Base-by-base conservation (phyloP, 495 filamentous ascomycete species). In the Cercophora scortea region DNA sequence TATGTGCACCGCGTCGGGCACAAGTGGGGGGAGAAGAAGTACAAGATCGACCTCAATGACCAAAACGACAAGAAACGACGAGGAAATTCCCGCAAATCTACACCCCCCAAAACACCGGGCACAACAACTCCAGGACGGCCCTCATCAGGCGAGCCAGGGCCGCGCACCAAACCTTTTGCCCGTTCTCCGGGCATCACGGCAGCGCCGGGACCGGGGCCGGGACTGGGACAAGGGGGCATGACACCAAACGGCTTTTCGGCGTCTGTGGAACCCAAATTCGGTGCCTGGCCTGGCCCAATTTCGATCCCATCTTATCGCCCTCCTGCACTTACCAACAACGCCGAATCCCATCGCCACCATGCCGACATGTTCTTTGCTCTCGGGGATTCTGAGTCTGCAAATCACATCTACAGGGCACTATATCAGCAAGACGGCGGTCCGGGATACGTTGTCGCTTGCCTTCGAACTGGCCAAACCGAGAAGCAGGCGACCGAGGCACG, bases 11-110 rank as follows among this genome's bases (percentile, higher is more conserved):
- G 50, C 18, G 13, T 55, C 1, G 42, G 45, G 9, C 49, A 11
- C n/a, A 47, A 44, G 15, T 65, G 62, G 62, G 16, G 35, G 0
- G 18, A 56, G 12, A 36, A 6, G 8, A 65, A 62, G 41, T 65
- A 65, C 51, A 55, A 50, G 8, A 48, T 17, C 16, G 38, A 42
- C 7, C 13, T 6, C 8, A n/a, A 33, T 18, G n/a, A 16, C 47
- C 12, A 49, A 15, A 49, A 6, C 8, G 9, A 1, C 15, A 39
- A 18, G 8, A 41, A 49, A 19, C 33, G 9, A 2, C 3, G 15
- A 8, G 13, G n/a, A 41, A 2, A 16, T 6, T 2, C 42, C 33
- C 12, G 13, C 33, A 35, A 38, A 17, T n/a, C 50, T 6, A 8
- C 18, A 0, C 42, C 36, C 11, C 48, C 36, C 1, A 42, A 36